phyloP scores from a whole-genome alignment of 306 rosid species.

The Castanospermum australe region DNA sequence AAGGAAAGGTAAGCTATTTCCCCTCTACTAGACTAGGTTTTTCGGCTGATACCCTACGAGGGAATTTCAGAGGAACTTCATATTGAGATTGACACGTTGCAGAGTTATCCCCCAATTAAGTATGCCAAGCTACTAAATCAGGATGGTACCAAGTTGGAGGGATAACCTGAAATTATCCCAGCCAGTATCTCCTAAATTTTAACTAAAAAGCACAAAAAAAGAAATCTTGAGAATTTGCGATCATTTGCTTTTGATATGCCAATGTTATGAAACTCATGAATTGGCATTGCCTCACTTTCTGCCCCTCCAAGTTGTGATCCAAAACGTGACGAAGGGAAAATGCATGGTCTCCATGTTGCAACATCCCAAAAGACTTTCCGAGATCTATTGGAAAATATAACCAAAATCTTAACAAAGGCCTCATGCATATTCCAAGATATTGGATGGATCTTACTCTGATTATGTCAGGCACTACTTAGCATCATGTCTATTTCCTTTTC shows the following conservation, averaged over 20 bases:
- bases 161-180: constrained; percentile 19
- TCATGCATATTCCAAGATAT: constrained; percentile 37
- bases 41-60: too few relatives aligned
- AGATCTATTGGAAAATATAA: constrained; percentile 19
- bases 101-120: too few relatives aligned
- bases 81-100: too few relatives aligned
- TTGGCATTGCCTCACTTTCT: constrained; percentile 24
- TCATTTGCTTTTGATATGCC: constrained; percentile 28
- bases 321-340: background rate
- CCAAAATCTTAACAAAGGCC: constrained; percentile 12
- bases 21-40: too few relatives aligned
- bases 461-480: constrained; percentile 42
- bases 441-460: constrained; percentile 28
- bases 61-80: too few relatives aligned
- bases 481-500: constrained; percentile 43
- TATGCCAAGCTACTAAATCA: too few relatives aligned
- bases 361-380: constrained; percentile 21
- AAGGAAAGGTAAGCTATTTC: too few relatives aligned
- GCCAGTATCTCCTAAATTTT: constrained; percentile 6
- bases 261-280: constrained; percentile 23
- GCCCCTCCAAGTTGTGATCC: constrained; percentile 24
- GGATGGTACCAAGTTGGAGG: too few relatives aligned
- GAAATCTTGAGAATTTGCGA: too few relatives aligned
- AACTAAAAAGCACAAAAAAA: background rate
- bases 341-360: background rate